A percentile compares a stretch with the other conserved stretches of the same genome.
phyloP scores from a whole-genome alignment of 176 grass and related monocot species.

The Alloteropsis semialata region DNA sequence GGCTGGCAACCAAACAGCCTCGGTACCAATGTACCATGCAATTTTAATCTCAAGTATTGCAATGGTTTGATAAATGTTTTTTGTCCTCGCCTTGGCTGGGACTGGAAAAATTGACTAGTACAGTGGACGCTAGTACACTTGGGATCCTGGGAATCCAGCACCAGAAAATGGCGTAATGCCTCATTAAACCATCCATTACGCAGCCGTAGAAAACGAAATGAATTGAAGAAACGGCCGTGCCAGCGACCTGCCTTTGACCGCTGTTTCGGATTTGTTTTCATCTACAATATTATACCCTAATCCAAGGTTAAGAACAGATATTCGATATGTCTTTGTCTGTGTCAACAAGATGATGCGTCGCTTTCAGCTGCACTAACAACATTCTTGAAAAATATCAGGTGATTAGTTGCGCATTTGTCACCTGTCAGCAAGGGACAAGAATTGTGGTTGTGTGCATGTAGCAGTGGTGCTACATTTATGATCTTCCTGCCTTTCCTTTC shows the following conservation, averaged over 20 bases:
- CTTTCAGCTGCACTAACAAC: conserved; percentile 13
- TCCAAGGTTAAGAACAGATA: not conserved
- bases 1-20: no score
- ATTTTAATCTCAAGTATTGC: not conserved
- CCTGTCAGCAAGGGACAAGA: conserved; percentile 5
- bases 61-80: not conserved
- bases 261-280: not conserved
- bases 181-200: conserved; percentile 30
- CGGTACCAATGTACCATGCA: not conserved
- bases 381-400: conserved; percentile 1
- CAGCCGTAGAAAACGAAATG: conserved; percentile 15
- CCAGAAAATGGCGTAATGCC: not conserved
- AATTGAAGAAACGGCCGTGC: conserved; percentile 14
- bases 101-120: conserved; percentile 20
- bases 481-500: conserved; percentile 41
- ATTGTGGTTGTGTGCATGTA: conserved; percentile 28
- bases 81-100: conserved; percentile 5
- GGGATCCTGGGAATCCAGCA: conserved; percentile 26
- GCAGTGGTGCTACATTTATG: conserved; percentile 30
- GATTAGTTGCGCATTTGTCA: conserved; percentile 31
- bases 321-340: not conserved
- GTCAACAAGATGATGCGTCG: not conserved
- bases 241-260: conserved; percentile 6
- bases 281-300: not conserved
- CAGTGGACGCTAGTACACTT: not conserved